phyloP scores from a whole-genome alignment of 176 grass and related monocot species.

The Triticum urartu region DNA sequence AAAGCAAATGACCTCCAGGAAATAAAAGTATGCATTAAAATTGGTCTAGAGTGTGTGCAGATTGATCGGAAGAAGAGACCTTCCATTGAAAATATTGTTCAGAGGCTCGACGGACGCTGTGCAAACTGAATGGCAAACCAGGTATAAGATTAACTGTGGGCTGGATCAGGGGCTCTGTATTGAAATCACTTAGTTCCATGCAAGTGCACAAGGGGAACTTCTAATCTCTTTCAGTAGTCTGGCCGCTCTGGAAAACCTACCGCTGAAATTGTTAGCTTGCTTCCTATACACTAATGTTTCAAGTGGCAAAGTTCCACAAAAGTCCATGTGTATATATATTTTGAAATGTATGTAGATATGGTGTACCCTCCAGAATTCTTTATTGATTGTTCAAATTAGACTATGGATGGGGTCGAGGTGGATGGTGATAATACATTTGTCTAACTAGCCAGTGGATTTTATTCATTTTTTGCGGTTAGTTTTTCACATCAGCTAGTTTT shows the following conservation, averaged over 20 bases:
- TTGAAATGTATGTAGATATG: not conserved
- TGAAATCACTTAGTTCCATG: not conserved
- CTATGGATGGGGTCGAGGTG: not conserved
- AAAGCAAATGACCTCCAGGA: not conserved
- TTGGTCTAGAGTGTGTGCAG: constrained; percentile 28
- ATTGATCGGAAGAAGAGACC: constrained; percentile 16
- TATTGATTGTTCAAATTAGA: not conserved
- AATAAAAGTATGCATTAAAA: constrained; percentile 17
- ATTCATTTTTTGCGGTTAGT: not conserved
- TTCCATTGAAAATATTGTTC: not conserved
- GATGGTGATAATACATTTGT: not conserved
- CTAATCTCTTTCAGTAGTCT: not conserved
- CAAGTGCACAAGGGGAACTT: not conserved
- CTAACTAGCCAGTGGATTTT: not conserved
- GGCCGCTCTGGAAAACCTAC: not conserved
- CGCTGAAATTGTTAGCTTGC: not conserved
- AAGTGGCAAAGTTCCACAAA: not conserved
- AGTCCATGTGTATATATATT: not conserved
- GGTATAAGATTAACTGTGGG: not conserved
- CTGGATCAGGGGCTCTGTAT: not conserved
- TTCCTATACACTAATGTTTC: not conserved
- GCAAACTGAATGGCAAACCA: not conserved
- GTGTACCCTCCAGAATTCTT: not conserved
- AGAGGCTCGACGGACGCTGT: not conserved
- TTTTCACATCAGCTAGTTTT: not conserved